phyloP scores from a whole-genome alignment of 73 alveolate species.

The Blepharisma japonicum region DNA sequence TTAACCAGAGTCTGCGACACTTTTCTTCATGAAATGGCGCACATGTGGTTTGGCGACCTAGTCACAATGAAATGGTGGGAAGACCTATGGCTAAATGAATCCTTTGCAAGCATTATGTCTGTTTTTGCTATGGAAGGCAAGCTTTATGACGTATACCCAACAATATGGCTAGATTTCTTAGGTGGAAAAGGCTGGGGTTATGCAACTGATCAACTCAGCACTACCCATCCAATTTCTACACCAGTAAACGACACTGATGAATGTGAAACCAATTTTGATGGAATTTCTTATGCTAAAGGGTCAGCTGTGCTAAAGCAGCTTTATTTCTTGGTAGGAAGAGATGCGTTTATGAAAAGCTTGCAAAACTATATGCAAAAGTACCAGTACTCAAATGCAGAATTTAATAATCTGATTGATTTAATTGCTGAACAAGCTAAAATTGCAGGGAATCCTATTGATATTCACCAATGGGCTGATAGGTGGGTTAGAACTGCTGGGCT shows the following conservation, averaged over 20 bases:
- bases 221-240: constrained; percentile 95
- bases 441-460: constrained; percentile 43
- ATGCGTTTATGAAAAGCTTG: constrained; percentile 75
- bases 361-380: constrained; percentile 73
- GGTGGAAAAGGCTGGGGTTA: constrained; percentile 88
- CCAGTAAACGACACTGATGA: constrained; percentile 85
- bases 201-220: constrained; percentile 74
- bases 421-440: constrained; percentile 39
- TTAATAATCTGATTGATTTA: constrained; percentile 73
- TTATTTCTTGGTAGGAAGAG: constrained; percentile 80
- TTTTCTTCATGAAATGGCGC: constrained; percentile 92
- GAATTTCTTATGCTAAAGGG: constrained; percentile 95
- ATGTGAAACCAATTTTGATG: constrained; percentile 93
- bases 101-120: constrained; percentile 93
- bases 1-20: constrained; percentile 48
- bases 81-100: constrained; percentile 97
- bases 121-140: constrained; percentile 65
- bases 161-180: constrained; percentile 82
- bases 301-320: constrained; percentile 88
- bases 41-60: constrained; percentile 98
- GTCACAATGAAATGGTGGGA: constrained; percentile 99
- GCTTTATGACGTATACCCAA: constrained; percentile 48
- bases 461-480: constrained; percentile 55
- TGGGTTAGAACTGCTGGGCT: constrained; percentile 85
- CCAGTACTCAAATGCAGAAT: constrained; percentile 76